These are phyloP conservation scores for Pseudonitzschia multiseries DNA, from an alignment of 108 stramenopile genomes.

Conservation along the genomic window DNA sequence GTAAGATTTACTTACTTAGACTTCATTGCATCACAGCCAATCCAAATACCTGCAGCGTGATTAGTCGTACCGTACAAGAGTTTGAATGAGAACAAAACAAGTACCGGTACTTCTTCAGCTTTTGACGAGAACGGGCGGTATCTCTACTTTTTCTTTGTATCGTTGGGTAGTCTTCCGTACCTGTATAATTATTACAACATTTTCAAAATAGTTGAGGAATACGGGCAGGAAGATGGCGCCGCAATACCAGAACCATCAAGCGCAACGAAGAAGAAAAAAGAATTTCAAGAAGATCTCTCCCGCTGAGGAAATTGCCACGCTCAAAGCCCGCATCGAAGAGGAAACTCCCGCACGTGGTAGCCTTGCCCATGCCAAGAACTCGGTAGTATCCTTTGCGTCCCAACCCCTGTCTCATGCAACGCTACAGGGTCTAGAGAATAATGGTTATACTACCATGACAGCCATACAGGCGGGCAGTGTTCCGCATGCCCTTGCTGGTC, in stretches of 20 bases:
- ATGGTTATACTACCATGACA: constrained; percentile 86
- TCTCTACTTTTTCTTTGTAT: no score
- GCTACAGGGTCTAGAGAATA: constrained; percentile 71
- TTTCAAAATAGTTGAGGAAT: neutral
- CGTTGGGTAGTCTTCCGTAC: no score
- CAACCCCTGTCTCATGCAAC: constrained; percentile 71
- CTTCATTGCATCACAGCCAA: no score
- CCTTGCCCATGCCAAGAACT: constrained; percentile 59
- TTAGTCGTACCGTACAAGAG: no score
- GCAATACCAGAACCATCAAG: neutral
- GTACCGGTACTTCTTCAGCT: neutral
- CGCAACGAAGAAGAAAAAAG: constrained; percentile 2
- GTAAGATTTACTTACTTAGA: no score
- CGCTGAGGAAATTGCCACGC: constrained; percentile 45
- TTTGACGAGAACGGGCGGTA: neutral
- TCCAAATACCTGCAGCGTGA: no score
- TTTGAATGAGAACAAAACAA: no score
- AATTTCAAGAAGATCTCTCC: constrained; percentile 19
- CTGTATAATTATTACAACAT: no score
- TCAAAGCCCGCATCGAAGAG: constrained; percentile 50
- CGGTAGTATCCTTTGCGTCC: constrained; percentile 69
- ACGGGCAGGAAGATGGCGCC: neutral
- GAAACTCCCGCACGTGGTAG: constrained; percentile 73
- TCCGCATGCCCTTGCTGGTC: constrained; percentile 89
- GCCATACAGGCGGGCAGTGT: constrained; percentile 92